Evolutionary conservation across 768 basidiomycete species (phyloP).

Genomic region (Boletus patriciae): DNA sequence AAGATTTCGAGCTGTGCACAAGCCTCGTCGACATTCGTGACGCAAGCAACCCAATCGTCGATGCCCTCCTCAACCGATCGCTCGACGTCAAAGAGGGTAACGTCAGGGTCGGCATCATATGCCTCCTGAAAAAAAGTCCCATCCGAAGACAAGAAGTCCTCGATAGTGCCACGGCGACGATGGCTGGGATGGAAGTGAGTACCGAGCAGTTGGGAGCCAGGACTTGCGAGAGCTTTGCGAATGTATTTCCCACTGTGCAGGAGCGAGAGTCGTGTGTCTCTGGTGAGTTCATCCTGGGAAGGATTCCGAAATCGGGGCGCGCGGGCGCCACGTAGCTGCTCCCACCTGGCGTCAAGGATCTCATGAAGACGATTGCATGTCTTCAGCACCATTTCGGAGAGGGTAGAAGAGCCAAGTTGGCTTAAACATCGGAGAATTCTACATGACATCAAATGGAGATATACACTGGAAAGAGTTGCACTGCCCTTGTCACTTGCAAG

Average conservation of each 20-base stretch:
- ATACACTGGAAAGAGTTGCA: conserved; percentile 12
- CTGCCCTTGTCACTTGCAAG: conserved; percentile 22
- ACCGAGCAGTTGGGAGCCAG: too few species aligned
- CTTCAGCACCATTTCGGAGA: neutral
- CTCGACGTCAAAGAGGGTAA: conserved; percentile 40
- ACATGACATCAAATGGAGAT: conserved; percentile 25
- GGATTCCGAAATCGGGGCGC: neutral
- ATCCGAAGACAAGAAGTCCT: conserved; percentile 18
- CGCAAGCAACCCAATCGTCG: conserved; percentile 32
- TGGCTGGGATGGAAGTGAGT: conserved; percentile 2
- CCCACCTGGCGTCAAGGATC: neutral
- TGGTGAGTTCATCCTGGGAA: neutral
- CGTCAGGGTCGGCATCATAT: conserved; percentile 5
- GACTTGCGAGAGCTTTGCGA: neutral
- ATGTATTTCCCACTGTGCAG: neutral
- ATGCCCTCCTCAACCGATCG: conserved; percentile 30
- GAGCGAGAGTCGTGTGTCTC: neutral
- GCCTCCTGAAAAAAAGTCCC: conserved; percentile 6
- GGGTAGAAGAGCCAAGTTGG: conserved; percentile 8
- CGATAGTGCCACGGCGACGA: conserved; percentile 7
- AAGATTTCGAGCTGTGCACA: conserved; percentile 20
- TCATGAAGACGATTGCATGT: neutral
- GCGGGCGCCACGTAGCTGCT: neutral
- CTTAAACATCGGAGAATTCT: conserved; percentile 19
- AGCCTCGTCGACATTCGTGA: neutral